phyloP scores from a whole-genome alignment of 305 asterid species.

The Fraxinus paxiana region DNA sequence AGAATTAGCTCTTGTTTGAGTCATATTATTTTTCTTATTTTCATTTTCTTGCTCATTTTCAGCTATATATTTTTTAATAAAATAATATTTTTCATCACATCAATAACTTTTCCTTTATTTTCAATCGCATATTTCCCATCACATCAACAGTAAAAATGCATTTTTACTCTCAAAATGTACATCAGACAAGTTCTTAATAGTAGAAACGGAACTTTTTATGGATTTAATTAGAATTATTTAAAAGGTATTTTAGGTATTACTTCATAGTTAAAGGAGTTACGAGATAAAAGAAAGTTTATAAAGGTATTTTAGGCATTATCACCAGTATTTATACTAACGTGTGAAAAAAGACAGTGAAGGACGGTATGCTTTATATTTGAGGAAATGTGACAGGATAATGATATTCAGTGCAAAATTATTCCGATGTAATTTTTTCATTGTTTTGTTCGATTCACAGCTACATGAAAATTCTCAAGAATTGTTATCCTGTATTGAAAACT shows the following conservation, averaged over 20 bases:
- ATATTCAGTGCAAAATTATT: neutral
- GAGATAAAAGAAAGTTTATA: neutral
- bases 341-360: neutral
- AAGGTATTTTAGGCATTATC: neutral
- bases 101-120: no score
- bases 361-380: neutral
- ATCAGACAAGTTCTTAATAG: neutral
- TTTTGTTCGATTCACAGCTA: no score
- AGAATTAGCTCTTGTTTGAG: no score
- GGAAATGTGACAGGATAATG: neutral
- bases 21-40: no score
- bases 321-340: no score
- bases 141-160: no score
- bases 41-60: no score
- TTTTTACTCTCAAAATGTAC: no score
- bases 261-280: neutral
- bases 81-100: no score
- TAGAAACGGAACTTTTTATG: neutral
- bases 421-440: neutral
- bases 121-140: no score
- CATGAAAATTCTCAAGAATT: neutral
- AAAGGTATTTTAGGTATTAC: neutral
- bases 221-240: neutral
- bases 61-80: no score
- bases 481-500: no score